Evolutionary conservation across 1,284 basidiomycete species (phyloP).

Genomic region (Afroboletus lepidellus): DNA sequence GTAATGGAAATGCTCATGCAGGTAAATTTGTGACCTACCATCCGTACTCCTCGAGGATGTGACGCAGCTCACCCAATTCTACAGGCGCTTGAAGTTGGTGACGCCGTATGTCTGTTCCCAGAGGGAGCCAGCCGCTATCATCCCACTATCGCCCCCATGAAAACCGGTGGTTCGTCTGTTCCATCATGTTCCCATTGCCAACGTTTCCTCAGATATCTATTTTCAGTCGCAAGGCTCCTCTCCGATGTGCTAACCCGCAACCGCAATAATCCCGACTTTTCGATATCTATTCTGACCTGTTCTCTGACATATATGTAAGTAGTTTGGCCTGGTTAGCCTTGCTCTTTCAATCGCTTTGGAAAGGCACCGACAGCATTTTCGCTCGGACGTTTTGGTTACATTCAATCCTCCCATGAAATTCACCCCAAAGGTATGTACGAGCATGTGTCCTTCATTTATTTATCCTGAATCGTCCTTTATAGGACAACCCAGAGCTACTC

Average conservation of each 20-base stretch:
- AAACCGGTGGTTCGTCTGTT: slow-evolving; percentile 67
- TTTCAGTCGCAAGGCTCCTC: slow-evolving; percentile 71
- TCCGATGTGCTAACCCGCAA: slow-evolving; percentile 77
- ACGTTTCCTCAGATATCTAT: slow-evolving; percentile 4
- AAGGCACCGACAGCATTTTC: slow-evolving; percentile 71
- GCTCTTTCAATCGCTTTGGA: neutral
- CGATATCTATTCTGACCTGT: slow-evolving; percentile 71
- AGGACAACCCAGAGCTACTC: slow-evolving; percentile 73
- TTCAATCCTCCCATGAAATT: slow-evolving; percentile 68
- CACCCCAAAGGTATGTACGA: slow-evolving; percentile 50
- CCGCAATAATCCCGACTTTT: slow-evolving; percentile 63
- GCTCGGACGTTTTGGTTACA: slow-evolving; percentile 81
- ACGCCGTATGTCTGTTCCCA: slow-evolving; percentile 79
- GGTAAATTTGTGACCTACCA: slow-evolving; percentile 35
- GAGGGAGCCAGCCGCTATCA: slow-evolving; percentile 84
- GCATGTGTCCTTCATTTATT: neutral
- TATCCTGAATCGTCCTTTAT: neutral
- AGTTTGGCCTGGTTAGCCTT: neutral
- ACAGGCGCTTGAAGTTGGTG: slow-evolving; percentile 73
- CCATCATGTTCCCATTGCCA: neutral
- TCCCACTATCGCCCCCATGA: slow-evolving; percentile 78
- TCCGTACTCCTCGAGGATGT: neutral
- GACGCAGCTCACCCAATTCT: neutral
- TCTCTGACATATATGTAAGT: slow-evolving; percentile 80
- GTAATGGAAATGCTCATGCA: slow-evolving; percentile 68